Evolutionary conservation across 140 eudicot species (phyloP).

Genomic region (Stevia rebaudiana): DNA sequence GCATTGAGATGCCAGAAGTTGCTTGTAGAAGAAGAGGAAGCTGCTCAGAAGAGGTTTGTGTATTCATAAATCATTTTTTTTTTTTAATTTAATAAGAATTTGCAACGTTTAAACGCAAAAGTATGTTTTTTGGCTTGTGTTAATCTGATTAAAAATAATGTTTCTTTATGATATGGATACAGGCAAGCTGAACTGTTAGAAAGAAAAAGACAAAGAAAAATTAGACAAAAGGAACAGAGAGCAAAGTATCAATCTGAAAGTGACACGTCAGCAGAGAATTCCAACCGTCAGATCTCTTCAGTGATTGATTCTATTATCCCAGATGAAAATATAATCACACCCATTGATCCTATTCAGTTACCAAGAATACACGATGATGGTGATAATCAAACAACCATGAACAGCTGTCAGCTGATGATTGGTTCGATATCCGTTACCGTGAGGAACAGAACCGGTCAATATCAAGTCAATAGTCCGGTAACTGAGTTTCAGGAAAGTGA

Average conservation of each 20-base stretch:
- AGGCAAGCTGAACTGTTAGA: conserved; percentile 73
- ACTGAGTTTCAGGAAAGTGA: conserved; percentile 23
- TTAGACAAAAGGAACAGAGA: conserved; percentile 71
- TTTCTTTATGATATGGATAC: not conserved
- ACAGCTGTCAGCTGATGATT: conserved; percentile 58
- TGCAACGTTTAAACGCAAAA: not conserved
- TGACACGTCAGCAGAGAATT: conserved; percentile 27
- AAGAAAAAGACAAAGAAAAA: conserved; percentile 49
- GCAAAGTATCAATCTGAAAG: conserved; percentile 43
- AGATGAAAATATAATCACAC: conserved; percentile 18
- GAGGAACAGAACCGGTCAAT: conserved; percentile 29
- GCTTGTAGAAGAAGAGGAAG: conserved; percentile 98
- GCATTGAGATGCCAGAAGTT: conserved; percentile 84
- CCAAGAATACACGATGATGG: conserved; percentile 27
- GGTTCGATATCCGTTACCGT: conserved; percentile 79
- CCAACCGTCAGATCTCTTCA: conserved; percentile 31
- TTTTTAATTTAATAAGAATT: not conserved
- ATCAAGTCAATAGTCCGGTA: conserved; percentile 22
- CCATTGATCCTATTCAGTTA: too few relatives aligned
- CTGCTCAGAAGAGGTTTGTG: conserved; percentile 93
- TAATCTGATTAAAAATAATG: not conserved
- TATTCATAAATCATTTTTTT: conserved; percentile 1
- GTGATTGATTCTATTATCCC: conserved; percentile 21
- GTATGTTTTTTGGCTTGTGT: too few relatives aligned
- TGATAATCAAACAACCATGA: conserved; percentile 30